Evolutionary conservation across 305 asterid species (phyloP), one percentile per base, ranked within the genome.

Genomic region (Fraxinus nigra): DNA sequence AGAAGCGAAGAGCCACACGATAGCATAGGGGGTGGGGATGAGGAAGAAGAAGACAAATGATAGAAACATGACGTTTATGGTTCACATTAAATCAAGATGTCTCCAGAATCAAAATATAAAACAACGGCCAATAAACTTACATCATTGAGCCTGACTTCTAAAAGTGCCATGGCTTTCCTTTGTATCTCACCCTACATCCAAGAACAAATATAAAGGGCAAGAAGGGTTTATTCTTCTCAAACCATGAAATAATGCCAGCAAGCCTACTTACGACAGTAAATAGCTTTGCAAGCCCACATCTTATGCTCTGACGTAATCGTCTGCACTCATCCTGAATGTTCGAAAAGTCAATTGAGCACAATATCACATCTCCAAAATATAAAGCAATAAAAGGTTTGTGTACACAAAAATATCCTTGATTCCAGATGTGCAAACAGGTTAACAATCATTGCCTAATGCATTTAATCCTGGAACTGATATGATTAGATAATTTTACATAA

Each of bases 231-330:
- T 54, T 75, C 79, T 83, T 73, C 80, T 76, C 22, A 43, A 83
- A 30, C n/a, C 72, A 40, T 20, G 77, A 84, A 82, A 78, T 46
- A 83, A 82, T 43, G 76, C 9, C 37, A 61, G 81, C 81, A 89
- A 16, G 85, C 72, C 82, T 48, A 84, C 98, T 92, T 89, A 95
- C 98, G 54, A 95, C 94, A 77, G 97, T 90, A 28, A 87, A 87
- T 51, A 79, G 92, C 83, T 91, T 89, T 85, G 90, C 92, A 84
- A 93, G 95, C 80, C 97, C 97, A 40, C 93, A 92, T 88, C 91
- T 89, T 79, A 95, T 91, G 88, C 93, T 92, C 87, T 95, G 95
- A 37, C 94, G 97, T 56, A 95, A 87, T 83, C 93, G 90, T 85
- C 87, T 85, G 89, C 98, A 95, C 87, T 92, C 98, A 32, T 92